These are phyloP conservation scores for Cadophora malorum DNA, from an alignment of 2,329 filamentous ascomycete species.

Conservation along the genomic window DNA sequence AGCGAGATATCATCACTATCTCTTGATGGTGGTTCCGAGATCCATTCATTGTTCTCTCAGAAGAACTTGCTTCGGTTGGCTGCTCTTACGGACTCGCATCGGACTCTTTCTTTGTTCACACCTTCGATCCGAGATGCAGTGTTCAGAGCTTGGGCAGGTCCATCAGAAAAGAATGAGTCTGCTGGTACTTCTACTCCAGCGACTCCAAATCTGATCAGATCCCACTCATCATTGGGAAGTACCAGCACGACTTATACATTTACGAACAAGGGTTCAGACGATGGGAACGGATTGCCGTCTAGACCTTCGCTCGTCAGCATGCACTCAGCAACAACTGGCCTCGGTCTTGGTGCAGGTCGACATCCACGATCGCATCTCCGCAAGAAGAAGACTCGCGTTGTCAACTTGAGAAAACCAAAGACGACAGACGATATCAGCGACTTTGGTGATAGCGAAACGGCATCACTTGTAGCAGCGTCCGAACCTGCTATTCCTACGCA, in stretches of 20 bases:
- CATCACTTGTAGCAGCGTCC: slow-evolving; percentile 64
- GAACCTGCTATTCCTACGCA: slow-evolving; percentile 63
- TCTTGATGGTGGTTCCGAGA: slow-evolving; percentile 79
- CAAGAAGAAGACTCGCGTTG: slow-evolving; percentile 84
- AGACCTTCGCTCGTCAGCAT: slow-evolving; percentile 70
- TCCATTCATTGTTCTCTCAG: slow-evolving; percentile 91
- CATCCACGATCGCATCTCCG: slow-evolving; percentile 67
- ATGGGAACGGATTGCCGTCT: slow-evolving; percentile 64
- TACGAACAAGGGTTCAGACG: slow-evolving; percentile 66
- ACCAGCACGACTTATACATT: slow-evolving; percentile 73
- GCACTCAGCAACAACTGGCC: slow-evolving; percentile 64
- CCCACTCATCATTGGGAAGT: slow-evolving; percentile 65
- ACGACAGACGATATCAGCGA: slow-evolving; percentile 56
- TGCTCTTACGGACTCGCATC: slow-evolving; percentile 84
- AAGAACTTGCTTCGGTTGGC: slow-evolving; percentile 89
- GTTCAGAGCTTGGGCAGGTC: slow-evolving; percentile 89
- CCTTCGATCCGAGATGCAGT: slow-evolving; percentile 89
- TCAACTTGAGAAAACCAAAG: slow-evolving; percentile 75
- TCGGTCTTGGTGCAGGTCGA: slow-evolving; percentile 67
- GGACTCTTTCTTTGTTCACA: slow-evolving; percentile 89
- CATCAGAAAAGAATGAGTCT: slow-evolving; percentile 72
- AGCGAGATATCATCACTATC: slow-evolving; percentile 78
- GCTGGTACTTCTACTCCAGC: slow-evolving; percentile 43
- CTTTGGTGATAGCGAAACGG: slow-evolving; percentile 54
- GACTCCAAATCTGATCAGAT: slow-evolving; percentile 62